These are phyloP conservation scores for Xylaria flabelliformis DNA, from an alignment of 495 filamentous ascomycete species.

Conservation along the genomic window DNA sequence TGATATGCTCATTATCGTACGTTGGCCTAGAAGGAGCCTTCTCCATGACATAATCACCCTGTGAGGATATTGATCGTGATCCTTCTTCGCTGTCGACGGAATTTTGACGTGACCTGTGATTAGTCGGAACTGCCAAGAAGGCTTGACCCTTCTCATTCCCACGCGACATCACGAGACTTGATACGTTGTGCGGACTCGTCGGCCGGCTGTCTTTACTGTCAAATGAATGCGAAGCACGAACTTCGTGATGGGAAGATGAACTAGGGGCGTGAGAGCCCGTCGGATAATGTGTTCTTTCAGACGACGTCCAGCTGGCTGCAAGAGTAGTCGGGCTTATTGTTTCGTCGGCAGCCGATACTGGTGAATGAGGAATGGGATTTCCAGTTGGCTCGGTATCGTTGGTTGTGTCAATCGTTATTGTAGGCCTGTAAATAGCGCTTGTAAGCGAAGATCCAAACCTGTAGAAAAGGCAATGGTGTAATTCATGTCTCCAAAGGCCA, in stretches of 20 bases:
- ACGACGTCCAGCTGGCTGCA: conserved; percentile 51
- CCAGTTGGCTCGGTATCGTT: conserved; percentile 42
- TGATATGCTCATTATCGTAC: conserved; percentile 54
- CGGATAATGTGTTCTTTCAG: conserved; percentile 46
- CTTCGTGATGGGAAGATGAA: conserved; percentile 49
- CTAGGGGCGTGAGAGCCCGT: conserved; percentile 47
- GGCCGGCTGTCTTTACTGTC: conserved; percentile 80
- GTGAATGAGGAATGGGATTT: conserved; percentile 48
- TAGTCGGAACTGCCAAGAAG: conserved; percentile 58
- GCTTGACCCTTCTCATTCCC: conserved; percentile 51
- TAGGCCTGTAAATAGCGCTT: conserved; percentile 39
- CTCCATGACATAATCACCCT: conserved; percentile 50
- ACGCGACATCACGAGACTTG: conserved; percentile 65
- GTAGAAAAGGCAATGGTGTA: neutral
- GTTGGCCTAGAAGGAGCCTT: conserved; percentile 42
- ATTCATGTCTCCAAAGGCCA: neutral
- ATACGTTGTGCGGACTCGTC: conserved; percentile 90
- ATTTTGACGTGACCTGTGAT: conserved; percentile 57
- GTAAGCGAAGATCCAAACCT: conserved; percentile 20
- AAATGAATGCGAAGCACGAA: conserved; percentile 67
- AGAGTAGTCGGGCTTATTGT: conserved; percentile 55
- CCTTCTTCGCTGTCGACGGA: conserved; percentile 61
- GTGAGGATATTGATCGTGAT: conserved; percentile 52
- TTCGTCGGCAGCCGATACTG: conserved; percentile 53
- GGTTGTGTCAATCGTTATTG: conserved; percentile 48